Conservation (phyloP, 306 rosid genomes). For the Mimosa bimucronata region DNA sequence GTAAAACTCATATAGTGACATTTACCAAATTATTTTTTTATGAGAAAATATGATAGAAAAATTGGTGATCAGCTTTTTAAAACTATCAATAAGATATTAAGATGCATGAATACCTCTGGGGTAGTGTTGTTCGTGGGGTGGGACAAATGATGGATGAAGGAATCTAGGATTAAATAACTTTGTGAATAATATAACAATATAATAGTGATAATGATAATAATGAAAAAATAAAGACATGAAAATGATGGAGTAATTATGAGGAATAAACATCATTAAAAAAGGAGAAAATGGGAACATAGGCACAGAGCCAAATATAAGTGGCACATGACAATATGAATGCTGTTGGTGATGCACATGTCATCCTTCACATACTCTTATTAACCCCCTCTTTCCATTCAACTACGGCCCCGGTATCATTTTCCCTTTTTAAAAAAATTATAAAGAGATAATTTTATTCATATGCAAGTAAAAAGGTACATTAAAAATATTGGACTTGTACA, state of each 20-base stretch:
- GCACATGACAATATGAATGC: constrained; percentile 41
- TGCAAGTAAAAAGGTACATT: too few relatives aligned
- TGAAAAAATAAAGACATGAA: constrained; percentile 25
- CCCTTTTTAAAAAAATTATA: too few relatives aligned
- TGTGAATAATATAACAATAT: too few relatives aligned
- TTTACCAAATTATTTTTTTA: background rate
- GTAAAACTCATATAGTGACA: background rate
- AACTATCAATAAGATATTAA: background rate
- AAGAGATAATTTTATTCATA: too few relatives aligned
- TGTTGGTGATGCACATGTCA: constrained; percentile 34
- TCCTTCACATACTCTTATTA: background rate
- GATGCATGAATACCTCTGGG: background rate
- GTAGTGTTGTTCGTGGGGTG: background rate
- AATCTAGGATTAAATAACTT: background rate
- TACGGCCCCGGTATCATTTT: background rate
- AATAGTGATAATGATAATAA: background rate
- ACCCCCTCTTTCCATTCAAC: background rate
- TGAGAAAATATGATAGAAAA: too few relatives aligned
- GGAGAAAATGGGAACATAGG: constrained; percentile 19
- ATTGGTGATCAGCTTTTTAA: background rate
- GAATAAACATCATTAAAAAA: constrained; percentile 18
- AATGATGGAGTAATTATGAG: constrained; percentile 49
- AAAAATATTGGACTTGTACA: too few relatives aligned
- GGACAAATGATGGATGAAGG: background rate
- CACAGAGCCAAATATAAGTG: constrained; percentile 25